A percentile compares a stretch with the other conserved stretches of the same genome.
Conservation (phyloP, 352 stramenopile species). For the Globisporangium rhizosaccharum region DNA sequence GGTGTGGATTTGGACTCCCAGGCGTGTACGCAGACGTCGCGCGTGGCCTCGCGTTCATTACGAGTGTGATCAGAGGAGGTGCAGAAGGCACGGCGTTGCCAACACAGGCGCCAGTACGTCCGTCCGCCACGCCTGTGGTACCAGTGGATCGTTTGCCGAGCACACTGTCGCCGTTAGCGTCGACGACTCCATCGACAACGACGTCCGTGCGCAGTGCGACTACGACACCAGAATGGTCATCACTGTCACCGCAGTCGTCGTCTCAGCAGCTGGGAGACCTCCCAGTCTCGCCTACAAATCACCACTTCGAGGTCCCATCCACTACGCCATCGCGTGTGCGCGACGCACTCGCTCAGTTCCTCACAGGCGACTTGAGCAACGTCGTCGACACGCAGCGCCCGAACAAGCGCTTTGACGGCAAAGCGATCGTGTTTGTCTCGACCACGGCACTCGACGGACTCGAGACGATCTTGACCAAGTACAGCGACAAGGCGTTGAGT, state of each 20-base stretch:
- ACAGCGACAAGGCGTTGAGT: neutral
- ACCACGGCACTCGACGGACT: neutral
- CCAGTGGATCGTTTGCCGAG: too few species aligned
- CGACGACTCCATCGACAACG: too few species aligned
- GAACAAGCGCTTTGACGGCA: neutral
- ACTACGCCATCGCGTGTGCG: neutral
- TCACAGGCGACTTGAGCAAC: slow-evolving; percentile 1
- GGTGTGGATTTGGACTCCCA: neutral
- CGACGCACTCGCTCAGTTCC: neutral
- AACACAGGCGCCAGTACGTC: neutral
- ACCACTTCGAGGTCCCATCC: neutral
- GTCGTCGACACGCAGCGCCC: neutral
- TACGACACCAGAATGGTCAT: too few species aligned
- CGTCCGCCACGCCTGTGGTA: neutral
- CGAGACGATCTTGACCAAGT: neutral
- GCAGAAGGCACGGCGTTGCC: neutral
- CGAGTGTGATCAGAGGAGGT: neutral
- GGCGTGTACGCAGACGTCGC: slow-evolving; percentile 10
- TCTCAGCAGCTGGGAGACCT: neutral
- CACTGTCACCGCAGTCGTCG: too few species aligned
- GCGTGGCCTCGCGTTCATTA: slow-evolving; percentile 9
- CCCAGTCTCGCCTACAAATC: neutral
- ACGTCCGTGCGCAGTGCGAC: too few species aligned
- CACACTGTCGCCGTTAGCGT: too few species aligned
- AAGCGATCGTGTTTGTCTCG: slow-evolving; percentile 1